Evolutionary conservation across 1,139 yeast species (phyloP).

Genomic region (Kodamaea sp.): DNA sequence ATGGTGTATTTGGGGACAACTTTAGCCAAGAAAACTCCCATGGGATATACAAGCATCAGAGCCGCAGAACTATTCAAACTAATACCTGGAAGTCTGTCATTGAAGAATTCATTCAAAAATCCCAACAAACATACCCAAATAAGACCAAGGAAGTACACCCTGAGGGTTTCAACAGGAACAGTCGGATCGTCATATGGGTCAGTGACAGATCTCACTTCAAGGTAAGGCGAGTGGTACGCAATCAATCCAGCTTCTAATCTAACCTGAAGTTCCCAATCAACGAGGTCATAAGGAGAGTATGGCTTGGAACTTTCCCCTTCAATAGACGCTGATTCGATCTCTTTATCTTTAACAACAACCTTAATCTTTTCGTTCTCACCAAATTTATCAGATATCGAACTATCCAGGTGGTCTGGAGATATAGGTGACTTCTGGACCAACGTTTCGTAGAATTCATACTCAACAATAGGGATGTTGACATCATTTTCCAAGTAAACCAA

Average conservation of each 20-base stretch:
- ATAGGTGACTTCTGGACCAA: conserved; percentile 5
- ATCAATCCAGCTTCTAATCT: conserved; percentile 29
- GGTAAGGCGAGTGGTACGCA: conserved; percentile 60
- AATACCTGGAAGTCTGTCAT: conserved; percentile 55
- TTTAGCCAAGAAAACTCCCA: conserved; percentile 39
- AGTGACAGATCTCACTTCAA: conserved; percentile 62
- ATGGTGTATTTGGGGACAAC: conserved; percentile 25
- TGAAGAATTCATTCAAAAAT: conserved; percentile 58
- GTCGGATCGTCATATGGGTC: conserved; percentile 53
- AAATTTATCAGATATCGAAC: not conserved
- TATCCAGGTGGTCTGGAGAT: not conserved
- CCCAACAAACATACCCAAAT: conserved; percentile 59
- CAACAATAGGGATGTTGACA: conserved; percentile 19
- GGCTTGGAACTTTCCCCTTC: conserved; percentile 7
- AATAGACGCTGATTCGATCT: not conserved
- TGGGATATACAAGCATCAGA: conserved; percentile 59
- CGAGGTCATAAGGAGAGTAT: conserved; percentile 11
- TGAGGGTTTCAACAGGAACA: conserved; percentile 53
- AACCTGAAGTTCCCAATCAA: conserved; percentile 18
- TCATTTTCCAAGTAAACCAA: conserved; percentile 21
- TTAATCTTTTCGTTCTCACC: not conserved
- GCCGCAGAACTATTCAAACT: conserved; percentile 48
- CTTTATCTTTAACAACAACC: not conserved
- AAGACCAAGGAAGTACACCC: conserved; percentile 56
- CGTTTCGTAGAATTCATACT: conserved; percentile 11